Evolutionary conservation across 2,329 filamentous ascomycete species (phyloP), one percentile per base, ranked within the genome.

Genomic region (Diplodia scrobiculata): DNA sequence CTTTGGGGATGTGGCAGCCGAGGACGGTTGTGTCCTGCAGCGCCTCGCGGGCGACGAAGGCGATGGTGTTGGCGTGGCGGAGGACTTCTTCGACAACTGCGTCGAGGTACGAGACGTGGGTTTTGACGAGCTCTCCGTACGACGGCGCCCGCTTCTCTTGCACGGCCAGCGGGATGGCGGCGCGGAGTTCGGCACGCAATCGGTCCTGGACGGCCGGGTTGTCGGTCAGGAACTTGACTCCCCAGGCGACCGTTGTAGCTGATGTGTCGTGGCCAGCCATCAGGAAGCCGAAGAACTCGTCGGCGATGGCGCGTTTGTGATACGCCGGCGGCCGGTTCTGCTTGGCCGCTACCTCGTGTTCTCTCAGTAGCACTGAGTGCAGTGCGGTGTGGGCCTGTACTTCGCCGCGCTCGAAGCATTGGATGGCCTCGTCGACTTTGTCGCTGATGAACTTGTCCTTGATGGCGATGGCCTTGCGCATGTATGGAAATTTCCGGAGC

Each of bases 181-280:
- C 60, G 6, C 68, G 72, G 0, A 82, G 68, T 0, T 68, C 67
- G 1, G 52, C 47, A 1, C 79, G 77, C 0, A 82, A 71, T 29
- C 72, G 75, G n/a, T 59, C 59, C 62, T 82, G 80, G 1, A 72
- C 71, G 17, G 67, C 66, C 14, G 70, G 77, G 51, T 78, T 68
- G 34, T 70, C 70, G n/a, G 75, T 71, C 5, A 82, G 73, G 64
- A 72, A 71, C 60, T 82, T 82, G 10, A 81, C 50, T 1, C 69
- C 74, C 80, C 80, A 82, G 38, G 69, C 68, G 0, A 82, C 68
- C 0, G 79, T 79, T 7, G 77, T 80, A 11, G 77, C 74, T 0
- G 78, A 81, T 0, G 81, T 82, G 55, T 83, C 80, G 66, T 82
- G 78, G n/a, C 80, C 82, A 55, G 78, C 77, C n/a, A 78, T 67